Evolutionary conservation across 2,329 filamentous ascomycete genomes (phyloP).

Genomic region (Teratosphaeria destructans): DNA sequence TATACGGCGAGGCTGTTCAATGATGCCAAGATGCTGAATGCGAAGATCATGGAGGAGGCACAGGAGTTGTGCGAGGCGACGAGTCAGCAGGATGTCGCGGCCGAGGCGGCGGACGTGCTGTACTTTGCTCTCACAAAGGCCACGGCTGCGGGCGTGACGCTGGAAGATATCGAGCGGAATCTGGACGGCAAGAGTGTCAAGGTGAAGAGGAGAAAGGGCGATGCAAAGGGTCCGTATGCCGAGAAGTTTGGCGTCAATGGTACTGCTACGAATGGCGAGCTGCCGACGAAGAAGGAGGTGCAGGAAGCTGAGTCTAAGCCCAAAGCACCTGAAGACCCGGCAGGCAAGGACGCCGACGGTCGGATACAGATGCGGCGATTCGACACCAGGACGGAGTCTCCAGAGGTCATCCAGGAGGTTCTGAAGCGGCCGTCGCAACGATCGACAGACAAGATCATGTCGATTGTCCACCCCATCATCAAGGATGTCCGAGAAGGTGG

Average conservation of each 20-base stretch:
- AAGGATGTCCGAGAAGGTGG: constrained; percentile 73
- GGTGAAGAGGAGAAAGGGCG: constrained; percentile 83
- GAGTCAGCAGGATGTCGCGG: constrained; percentile 73
- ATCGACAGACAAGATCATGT: constrained; percentile 87
- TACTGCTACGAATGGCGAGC: constrained; percentile 11
- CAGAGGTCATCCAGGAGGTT: constrained; percentile 57
- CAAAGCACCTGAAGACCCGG: constrained; percentile 42
- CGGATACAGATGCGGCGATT: constrained; percentile 78
- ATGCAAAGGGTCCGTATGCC: constrained; percentile 89
- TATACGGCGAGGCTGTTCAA: constrained; percentile 91
- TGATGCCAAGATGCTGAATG: constrained; percentile 76
- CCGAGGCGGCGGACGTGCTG: constrained; percentile 88
- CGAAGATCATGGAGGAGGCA: constrained; percentile 98
- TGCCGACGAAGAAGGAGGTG: constrained; percentile 30
- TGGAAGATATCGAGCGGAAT: constrained; percentile 85
- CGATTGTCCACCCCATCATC: constrained; percentile 84
- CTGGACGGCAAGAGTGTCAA: constrained; percentile 92
- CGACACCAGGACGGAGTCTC: constrained; percentile 54
- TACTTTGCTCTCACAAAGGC: constrained; percentile 95
- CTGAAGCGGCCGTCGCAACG: constrained; percentile 86
- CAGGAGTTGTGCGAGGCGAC: constrained; percentile 86
- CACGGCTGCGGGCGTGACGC: constrained; percentile 67
- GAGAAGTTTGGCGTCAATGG: constrained; percentile 62
- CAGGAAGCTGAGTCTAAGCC: constrained; percentile 45
- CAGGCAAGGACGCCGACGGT: constrained; percentile 36